Evolutionary conservation across 192 early-diverging fungal genomes (phyloP).

Genomic region (Funneliformis geosporum): DNA sequence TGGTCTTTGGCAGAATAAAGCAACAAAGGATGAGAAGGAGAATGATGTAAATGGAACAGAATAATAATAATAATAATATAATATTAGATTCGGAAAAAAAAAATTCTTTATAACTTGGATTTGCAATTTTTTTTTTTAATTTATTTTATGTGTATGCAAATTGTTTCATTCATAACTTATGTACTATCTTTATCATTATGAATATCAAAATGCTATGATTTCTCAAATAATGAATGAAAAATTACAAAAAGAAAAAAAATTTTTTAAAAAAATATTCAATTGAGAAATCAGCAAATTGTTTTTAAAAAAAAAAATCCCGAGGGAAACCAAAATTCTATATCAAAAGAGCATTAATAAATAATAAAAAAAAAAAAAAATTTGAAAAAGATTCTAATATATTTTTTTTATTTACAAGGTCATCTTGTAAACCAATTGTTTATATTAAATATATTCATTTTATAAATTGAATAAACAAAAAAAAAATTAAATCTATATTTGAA

Average conservation of each 20-base stretch:
- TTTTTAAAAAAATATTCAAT: too few species aligned
- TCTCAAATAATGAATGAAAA: too few species aligned
- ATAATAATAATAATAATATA: not conserved
- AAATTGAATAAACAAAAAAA: not conserved
- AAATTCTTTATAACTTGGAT: too few species aligned
- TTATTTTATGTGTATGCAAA: not conserved
- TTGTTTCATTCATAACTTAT: too few species aligned
- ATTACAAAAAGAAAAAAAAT: too few species aligned
- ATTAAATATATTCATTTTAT: not conserved
- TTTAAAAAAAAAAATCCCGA: too few species aligned
- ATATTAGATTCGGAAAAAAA: not conserved
- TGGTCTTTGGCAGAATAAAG: conserved; percentile 76
- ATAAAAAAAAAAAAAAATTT: not conserved
- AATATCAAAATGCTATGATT: too few species aligned
- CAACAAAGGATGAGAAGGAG: conserved; percentile 42
- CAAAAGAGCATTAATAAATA: too few species aligned
- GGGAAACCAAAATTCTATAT: too few species aligned
- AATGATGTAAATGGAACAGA: conserved; percentile 32
- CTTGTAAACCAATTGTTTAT: not conserved
- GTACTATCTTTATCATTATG: too few species aligned
- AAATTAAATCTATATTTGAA: not conserved
- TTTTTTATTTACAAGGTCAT: not conserved
- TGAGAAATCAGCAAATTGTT: too few species aligned
- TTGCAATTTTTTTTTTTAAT: too few species aligned
- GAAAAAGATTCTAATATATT: not conserved